phyloP scores from a whole-genome alignment of 495 filamentous ascomycete genomes.

The Margaritispora aquatica region DNA sequence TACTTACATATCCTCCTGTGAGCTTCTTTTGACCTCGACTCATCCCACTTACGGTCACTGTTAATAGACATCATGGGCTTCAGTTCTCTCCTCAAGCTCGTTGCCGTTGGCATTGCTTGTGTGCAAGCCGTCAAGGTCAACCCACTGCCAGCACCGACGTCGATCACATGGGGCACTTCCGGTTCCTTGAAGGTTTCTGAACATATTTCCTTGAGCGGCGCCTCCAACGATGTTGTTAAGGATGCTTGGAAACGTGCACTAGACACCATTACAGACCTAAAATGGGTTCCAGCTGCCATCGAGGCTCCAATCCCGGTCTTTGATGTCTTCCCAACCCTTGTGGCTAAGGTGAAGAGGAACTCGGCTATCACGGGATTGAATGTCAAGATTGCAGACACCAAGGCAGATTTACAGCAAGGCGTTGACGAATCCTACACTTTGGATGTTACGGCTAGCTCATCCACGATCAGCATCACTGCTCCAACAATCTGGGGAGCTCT shows the following conservation, averaged over 20 bases:
- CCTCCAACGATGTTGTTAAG: conserved; percentile 25
- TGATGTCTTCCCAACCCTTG: conserved; percentile 38
- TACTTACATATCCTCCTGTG: background rate
- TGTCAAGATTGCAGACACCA: conserved; percentile 34
- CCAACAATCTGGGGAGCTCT: conserved; percentile 49
- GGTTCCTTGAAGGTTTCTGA: conserved; percentile 36
- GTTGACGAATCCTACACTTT: conserved; percentile 56
- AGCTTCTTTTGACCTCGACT: background rate
- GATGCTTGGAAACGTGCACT: conserved; percentile 45
- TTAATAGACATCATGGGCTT: background rate
- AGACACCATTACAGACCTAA: conserved; percentile 35
- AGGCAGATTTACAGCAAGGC: conserved; percentile 43
- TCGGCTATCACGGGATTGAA: conserved; percentile 25
- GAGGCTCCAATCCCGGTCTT: conserved; percentile 43
- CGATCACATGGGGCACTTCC: conserved; percentile 46
- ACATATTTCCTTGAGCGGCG: conserved; percentile 25
- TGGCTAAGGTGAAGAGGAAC: conserved; percentile 17
- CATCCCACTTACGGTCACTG: background rate
- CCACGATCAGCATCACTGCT: conserved; percentile 37
- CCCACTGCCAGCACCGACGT: conserved; percentile 46
- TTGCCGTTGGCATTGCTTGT: background rate
- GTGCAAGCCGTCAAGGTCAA: conserved; percentile 39
- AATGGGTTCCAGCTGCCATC: conserved; percentile 46
- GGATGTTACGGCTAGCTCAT: conserved; percentile 30
- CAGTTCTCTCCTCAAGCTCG: background rate